A percentile compares a stretch with the other conserved stretches of the same genome.
phyloP scores from a whole-genome alignment of 2,329 filamentous ascomycete species.

The Ilyonectria robusta region DNA sequence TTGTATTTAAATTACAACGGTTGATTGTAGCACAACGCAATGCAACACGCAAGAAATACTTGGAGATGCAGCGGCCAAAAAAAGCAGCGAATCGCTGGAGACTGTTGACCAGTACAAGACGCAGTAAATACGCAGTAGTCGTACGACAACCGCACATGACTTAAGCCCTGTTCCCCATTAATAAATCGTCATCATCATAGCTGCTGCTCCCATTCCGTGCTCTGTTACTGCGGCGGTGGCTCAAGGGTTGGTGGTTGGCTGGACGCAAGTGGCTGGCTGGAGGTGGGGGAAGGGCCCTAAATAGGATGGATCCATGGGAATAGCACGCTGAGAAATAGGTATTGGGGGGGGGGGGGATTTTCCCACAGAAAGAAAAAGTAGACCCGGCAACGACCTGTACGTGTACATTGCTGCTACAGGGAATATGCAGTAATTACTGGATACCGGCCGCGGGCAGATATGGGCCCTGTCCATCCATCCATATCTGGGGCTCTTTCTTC shows the following conservation, averaged over 20 bases:
- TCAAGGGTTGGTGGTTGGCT: conserved; percentile 2
- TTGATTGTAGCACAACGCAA: not conserved
- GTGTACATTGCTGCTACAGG: too few species aligned
- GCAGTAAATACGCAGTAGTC: not conserved
- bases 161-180: not conserved
- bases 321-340: not conserved
- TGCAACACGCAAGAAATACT: not conserved
- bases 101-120: too few species aligned
- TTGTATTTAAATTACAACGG: too few species aligned
- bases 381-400: too few species aligned
- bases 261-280: not conserved
- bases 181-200: not conserved
- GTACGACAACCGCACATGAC: not conserved
- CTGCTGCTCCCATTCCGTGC: too few species aligned
- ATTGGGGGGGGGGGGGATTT: too few species aligned
- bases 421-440: too few species aligned
- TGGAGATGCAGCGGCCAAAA: not conserved
- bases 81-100: not conserved
- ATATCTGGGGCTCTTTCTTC: not conserved
- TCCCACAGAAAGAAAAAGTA: too few species aligned
- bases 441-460: too few species aligned
- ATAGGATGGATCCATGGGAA: not conserved
- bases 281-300: not conserved
- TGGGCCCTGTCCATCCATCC: too few species aligned
- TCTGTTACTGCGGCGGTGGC: not conserved